phyloP scores from a whole-genome alignment of 768 basidiomycete species.

The Mycena floridula region DNA sequence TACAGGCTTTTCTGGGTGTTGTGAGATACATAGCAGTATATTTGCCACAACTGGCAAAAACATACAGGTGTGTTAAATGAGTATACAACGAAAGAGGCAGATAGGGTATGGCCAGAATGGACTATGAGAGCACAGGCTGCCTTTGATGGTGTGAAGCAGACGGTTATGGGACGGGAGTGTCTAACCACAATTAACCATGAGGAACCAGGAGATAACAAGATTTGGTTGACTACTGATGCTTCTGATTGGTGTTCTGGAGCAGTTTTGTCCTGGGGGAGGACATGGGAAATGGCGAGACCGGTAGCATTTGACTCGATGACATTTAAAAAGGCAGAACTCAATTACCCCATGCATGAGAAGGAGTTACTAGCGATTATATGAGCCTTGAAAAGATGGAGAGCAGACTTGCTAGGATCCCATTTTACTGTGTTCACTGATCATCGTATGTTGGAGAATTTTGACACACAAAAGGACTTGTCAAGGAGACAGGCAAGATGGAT shows the following conservation, averaged over 20 bases:
- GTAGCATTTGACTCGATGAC: conserved; percentile 17
- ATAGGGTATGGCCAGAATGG: conserved; percentile 13
- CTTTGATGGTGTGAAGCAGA: conserved; percentile 17
- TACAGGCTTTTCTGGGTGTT: conserved; percentile 19
- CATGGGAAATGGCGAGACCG: conserved; percentile 20
- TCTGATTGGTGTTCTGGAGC: conserved; percentile 18
- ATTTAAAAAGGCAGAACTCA: conserved; percentile 8
- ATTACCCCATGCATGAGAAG: conserved; percentile 1
- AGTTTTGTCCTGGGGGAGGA: conserved; percentile 14
- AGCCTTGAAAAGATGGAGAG: conserved; percentile 13
- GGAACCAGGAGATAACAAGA: conserved; percentile 14
- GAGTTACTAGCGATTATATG: conserved; percentile 18
- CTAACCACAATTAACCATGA: conserved; percentile 23
- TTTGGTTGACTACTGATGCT: conserved; percentile 24
- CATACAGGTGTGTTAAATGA: conserved; percentile 11
- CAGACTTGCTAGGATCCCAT: conserved; percentile 6
- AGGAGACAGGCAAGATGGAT: not conserved
- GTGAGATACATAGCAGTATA: conserved; percentile 14
- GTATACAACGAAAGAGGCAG: conserved; percentile 11
- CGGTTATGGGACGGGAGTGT: conserved; percentile 16
- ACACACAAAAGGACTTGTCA: not conserved
- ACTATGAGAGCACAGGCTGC: conserved; percentile 7
- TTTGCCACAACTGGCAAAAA: conserved; percentile 9
- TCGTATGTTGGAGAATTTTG: conserved; percentile 18
- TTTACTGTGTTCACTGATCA: conserved; percentile 24